These are phyloP conservation scores for Thielaviopsis populi DNA, from an alignment of 2,329 filamentous ascomycete species.

Conservation along the genomic window DNA sequence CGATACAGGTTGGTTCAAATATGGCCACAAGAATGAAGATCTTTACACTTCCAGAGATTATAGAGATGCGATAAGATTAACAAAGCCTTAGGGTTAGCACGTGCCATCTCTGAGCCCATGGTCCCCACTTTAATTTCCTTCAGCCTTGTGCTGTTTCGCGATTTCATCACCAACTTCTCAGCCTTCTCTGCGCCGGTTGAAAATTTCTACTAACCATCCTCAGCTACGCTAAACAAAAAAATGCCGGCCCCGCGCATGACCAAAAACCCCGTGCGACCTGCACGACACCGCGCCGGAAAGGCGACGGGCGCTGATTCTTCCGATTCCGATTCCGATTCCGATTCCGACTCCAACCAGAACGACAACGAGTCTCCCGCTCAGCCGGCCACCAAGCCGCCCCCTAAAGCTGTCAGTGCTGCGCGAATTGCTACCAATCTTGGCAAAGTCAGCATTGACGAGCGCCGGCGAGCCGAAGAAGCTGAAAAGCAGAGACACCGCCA, in stretches of 20 bases:
- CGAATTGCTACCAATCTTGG: constrained; percentile 39
- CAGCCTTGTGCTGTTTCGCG: constrained; percentile 5
- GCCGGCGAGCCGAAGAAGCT: constrained; percentile 31
- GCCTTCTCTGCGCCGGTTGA: not conserved
- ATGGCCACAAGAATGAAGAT: no score
- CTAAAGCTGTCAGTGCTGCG: constrained; percentile 41
- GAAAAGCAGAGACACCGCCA: constrained; percentile 31
- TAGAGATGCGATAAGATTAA: not conserved
- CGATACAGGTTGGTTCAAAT: constrained; percentile 1
- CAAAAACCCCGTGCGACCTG: constrained; percentile 67
- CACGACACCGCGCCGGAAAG: constrained; percentile 78
- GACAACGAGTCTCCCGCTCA: constrained; percentile 20
- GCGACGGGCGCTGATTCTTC: constrained; percentile 42
- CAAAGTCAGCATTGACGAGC: constrained; percentile 37
- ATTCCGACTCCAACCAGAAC: constrained; percentile 31
- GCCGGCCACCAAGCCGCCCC: constrained; percentile 32
- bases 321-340: no score
- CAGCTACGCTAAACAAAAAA: not conserved
- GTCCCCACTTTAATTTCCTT: constrained; percentile 9
- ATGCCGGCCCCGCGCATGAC: constrained; percentile 80
- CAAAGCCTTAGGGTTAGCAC: not conserved
- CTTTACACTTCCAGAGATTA: no score
- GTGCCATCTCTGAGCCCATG: no score
- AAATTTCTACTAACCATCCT: not conserved
- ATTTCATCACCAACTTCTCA: not conserved